Conservation (phyloP, 2,329 filamentous ascomycete species). For the Pseudogymnoascus sp. region DNA sequence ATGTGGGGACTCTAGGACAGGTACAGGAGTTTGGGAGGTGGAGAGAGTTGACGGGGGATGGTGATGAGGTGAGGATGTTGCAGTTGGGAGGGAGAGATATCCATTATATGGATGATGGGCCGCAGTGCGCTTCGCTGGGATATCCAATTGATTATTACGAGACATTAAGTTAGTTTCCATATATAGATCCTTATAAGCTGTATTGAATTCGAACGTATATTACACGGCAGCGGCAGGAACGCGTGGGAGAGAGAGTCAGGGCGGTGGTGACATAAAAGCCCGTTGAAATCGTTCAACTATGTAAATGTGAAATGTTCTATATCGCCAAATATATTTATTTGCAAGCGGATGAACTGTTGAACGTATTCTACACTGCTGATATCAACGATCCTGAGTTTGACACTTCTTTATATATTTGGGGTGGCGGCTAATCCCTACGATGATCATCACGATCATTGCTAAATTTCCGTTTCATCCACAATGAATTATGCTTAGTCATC, state of each 20-base stretch:
- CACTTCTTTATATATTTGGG: background rate
- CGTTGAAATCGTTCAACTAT: too few relatives aligned
- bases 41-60: slow-evolving; percentile 13
- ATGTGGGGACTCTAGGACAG: slow-evolving; percentile 17
- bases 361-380: background rate
- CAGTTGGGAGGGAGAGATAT: background rate
- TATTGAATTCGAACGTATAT: background rate
- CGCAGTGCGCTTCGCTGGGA: slow-evolving; percentile 18
- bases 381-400: background rate
- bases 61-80: slow-evolving; percentile 15
- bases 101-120: slow-evolving; percentile 15
- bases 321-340: too few relatives aligned
- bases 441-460: background rate
- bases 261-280: too few relatives aligned
- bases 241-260: too few relatives aligned
- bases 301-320: too few relatives aligned
- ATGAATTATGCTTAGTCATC: background rate
- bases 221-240: background rate
- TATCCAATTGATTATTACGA: slow-evolving; percentile 18
- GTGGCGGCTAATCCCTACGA: background rate
- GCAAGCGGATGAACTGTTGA: too few relatives aligned
- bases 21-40: slow-evolving; percentile 20
- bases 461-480: background rate
- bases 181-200: background rate
- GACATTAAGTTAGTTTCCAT: background rate